Conservation (phyloP, 2,329 filamentous ascomycete species). For the Byssochlamys sp. region DNA sequence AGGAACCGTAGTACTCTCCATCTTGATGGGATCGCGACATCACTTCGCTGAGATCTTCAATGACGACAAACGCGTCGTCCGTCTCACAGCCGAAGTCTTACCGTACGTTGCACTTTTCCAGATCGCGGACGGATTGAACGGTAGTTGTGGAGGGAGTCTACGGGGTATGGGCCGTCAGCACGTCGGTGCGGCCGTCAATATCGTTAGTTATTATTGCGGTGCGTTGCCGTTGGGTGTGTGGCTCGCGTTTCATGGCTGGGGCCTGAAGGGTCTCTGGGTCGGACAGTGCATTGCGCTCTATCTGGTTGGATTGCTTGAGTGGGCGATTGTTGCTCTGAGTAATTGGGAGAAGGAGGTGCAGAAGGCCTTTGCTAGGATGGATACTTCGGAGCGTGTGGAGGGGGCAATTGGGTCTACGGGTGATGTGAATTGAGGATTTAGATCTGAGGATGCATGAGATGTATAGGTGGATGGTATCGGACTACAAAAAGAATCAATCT, state of each 20-base stretch:
- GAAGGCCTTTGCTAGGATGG: constrained; percentile 62
- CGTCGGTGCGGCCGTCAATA: constrained; percentile 71
- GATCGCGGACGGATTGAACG: constrained; percentile 79
- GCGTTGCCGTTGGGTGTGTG: constrained; percentile 73
- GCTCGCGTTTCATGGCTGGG: constrained; percentile 79
- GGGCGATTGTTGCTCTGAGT: constrained; percentile 67
- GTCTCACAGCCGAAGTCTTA: constrained; percentile 67
- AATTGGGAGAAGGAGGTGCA: constrained; percentile 66
- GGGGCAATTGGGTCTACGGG: constrained; percentile 2
- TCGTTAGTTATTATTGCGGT: constrained; percentile 73
- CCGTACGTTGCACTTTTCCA: constrained; percentile 83
- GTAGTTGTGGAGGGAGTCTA: constrained; percentile 69
- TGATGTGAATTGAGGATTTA: neutral
- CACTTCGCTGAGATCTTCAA: constrained; percentile 74
- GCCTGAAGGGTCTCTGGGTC: constrained; percentile 68
- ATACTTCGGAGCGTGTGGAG: constrained; percentile 32
- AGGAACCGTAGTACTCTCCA: constrained; percentile 56
- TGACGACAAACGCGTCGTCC: constrained; percentile 61
- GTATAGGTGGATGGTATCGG: too few species aligned
- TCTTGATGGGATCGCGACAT: constrained; percentile 61
- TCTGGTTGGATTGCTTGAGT: constrained; percentile 67
- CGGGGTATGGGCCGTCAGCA: constrained; percentile 80
- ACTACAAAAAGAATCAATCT: too few species aligned
- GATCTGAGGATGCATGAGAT: neutral
- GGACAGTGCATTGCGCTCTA: constrained; percentile 75